phyloP scores from a whole-genome alignment of 2,329 filamentous ascomycete genomes.

The Emmonsiellopsis sp. region DNA sequence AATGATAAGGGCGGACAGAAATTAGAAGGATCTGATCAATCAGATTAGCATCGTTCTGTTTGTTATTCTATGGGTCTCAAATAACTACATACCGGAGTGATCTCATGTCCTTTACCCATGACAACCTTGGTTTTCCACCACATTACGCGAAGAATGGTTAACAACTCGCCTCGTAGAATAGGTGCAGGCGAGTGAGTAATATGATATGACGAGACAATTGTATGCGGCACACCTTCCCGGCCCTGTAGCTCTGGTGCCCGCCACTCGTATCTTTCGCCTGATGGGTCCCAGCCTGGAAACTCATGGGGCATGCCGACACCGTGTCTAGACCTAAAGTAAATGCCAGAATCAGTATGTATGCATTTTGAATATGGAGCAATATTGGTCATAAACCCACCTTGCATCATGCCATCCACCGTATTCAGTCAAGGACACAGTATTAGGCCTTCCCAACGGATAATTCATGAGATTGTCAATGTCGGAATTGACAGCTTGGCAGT shows the following conservation, averaged over 20 bases:
- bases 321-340: neutral
- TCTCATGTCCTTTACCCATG: neutral
- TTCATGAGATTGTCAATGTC: too few relatives aligned
- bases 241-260: neutral
- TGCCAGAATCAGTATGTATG: neutral
- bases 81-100: neutral
- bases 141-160: neutral
- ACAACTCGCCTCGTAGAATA: neutral
- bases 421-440: neutral
- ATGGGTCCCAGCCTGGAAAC: neutral
- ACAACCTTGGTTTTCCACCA: neutral
- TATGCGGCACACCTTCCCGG: neutral
- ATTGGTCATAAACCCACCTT: neutral
- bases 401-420: neutral
- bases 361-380: neutral
- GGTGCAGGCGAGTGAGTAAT: neutral
- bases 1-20: conserved; percentile 46
- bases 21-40: neutral
- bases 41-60: neutral
- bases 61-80: neutral
- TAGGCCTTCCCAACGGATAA: too few relatives aligned
- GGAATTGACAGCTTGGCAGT: neutral
- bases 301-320: neutral
- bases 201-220: neutral
- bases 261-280: neutral